These are phyloP conservation scores for Crotalaria pallida DNA, from an alignment of 306 rosid species.

Conservation along the genomic window DNA sequence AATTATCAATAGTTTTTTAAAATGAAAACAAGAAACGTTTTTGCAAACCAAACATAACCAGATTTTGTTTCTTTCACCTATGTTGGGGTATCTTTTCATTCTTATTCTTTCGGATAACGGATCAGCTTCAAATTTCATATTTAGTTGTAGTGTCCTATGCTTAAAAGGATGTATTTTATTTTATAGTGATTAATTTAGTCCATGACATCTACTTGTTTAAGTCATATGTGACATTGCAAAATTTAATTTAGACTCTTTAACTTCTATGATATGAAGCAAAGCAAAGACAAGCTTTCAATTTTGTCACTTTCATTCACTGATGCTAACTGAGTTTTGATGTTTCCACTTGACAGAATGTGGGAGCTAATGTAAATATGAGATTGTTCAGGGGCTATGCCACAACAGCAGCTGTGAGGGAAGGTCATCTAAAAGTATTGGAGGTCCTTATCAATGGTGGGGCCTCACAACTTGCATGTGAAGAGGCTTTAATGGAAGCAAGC, in stretches of 20 bases:
- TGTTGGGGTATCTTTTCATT: constrained; percentile 11
- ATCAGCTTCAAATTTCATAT: not conserved
- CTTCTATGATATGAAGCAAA: not conserved
- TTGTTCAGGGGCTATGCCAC: constrained; percentile 57
- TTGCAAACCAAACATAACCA: too few relatives aligned
- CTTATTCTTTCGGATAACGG: constrained; percentile 18
- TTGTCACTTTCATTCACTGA: not conserved
- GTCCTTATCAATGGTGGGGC: constrained; percentile 50
- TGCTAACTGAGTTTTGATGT: not conserved
- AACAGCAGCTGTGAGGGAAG: constrained; percentile 59
- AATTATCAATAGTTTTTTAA: too few relatives aligned
- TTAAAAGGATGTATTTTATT: not conserved
- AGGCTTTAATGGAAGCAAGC: constrained; percentile 66
- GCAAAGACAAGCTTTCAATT: not conserved
- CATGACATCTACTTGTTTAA: constrained; percentile 4
- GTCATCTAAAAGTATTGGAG: constrained; percentile 38
- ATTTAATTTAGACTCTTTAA: not conserved
- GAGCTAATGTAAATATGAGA: constrained; percentile 51
- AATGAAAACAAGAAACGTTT: too few relatives aligned
- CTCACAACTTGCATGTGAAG: constrained; percentile 61
- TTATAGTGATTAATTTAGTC: not conserved
- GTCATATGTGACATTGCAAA: not conserved
- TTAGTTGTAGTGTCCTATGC: constrained; percentile 13
- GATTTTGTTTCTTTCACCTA: not conserved
- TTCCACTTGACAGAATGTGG: constrained; percentile 32